Evolutionary conservation across 1,139 yeast species (phyloP).

Genomic region (Candida sp.): DNA sequence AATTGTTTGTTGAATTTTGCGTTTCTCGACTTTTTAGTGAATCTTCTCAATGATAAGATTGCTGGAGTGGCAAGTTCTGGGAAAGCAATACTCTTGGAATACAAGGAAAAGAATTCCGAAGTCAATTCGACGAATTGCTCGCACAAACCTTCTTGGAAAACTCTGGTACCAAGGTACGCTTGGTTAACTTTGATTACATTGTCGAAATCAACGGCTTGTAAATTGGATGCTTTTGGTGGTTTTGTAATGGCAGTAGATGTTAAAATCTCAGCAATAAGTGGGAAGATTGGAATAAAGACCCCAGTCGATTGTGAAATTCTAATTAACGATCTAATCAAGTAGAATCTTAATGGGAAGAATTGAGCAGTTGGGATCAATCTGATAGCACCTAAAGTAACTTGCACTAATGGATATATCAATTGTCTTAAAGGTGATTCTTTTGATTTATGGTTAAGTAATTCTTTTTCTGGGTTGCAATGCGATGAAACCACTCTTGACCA

Average conservation of each 20-base stretch:
- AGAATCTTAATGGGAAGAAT: slow-evolving; percentile 91
- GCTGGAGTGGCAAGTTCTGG: slow-evolving; percentile 94
- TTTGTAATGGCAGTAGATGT: slow-evolving; percentile 78
- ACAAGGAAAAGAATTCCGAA: slow-evolving; percentile 79
- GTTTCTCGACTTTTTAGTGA: slow-evolving; percentile 66
- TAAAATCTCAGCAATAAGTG: slow-evolving; percentile 78
- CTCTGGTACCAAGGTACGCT: slow-evolving; percentile 79
- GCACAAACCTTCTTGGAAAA: slow-evolving; percentile 84
- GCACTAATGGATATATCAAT: slow-evolving; percentile 91
- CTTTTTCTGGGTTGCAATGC: slow-evolving; percentile 63
- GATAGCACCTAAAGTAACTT: slow-evolving; percentile 89
- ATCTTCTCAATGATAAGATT: slow-evolving; percentile 75
- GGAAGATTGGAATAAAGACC: slow-evolving; percentile 89
- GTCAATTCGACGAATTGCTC: slow-evolving; percentile 84
- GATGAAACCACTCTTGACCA: slow-evolving; percentile 88
- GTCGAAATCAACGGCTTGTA: slow-evolving; percentile 85
- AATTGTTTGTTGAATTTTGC: slow-evolving; percentile 77
- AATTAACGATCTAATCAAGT: slow-evolving; percentile 75
- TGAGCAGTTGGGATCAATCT: slow-evolving; percentile 91
- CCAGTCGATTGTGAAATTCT: slow-evolving; percentile 86
- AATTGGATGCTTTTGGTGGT: slow-evolving; percentile 55
- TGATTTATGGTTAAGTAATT: slow-evolving; percentile 40
- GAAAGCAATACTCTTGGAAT: slow-evolving; percentile 84
- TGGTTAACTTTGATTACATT: slow-evolving; percentile 78
- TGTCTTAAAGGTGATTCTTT: slow-evolving; percentile 75